These are phyloP conservation scores for Daldinia eschscholtzii DNA, from an alignment of 2,329 filamentous ascomycete genomes.

Conservation along the genomic window DNA sequence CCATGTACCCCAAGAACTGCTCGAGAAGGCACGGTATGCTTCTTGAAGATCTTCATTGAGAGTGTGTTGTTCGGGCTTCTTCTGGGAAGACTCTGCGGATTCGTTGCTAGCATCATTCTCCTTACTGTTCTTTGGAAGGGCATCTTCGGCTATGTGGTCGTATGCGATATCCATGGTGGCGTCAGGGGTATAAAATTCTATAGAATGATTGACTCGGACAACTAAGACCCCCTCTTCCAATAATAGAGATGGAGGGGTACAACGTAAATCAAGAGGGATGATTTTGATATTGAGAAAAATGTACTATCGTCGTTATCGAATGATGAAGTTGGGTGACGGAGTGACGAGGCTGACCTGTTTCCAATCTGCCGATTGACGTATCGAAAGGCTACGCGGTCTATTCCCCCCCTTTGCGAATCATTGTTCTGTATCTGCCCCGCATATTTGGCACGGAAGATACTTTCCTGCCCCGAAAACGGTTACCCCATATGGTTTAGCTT, in stretches of 20 bases:
- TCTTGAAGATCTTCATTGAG: constrained; percentile 93
- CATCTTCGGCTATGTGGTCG: constrained; percentile 93
- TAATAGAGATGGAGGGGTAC: constrained; percentile 29
- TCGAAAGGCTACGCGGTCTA: constrained; percentile 29
- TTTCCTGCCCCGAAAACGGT: not conserved
- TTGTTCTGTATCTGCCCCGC: constrained; percentile 21
- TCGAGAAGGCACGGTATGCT: constrained; percentile 92
- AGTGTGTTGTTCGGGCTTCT: constrained; percentile 60
- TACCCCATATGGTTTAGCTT: constrained; percentile 31
- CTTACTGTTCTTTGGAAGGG: constrained; percentile 69
- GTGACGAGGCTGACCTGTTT: constrained; percentile 49
- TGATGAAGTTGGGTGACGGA: constrained; percentile 32
- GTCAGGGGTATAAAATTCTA: constrained; percentile 39
- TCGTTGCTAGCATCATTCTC: constrained; percentile 21
- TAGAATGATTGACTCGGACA: constrained; percentile 13
- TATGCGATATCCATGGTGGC: constrained; percentile 91
- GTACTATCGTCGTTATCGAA: constrained; percentile 16
- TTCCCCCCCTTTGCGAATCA: not conserved
- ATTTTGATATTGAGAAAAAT: not conserved
- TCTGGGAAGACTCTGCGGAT: constrained; percentile 60
- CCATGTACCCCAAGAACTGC: constrained; percentile 89
- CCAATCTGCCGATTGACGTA: constrained; percentile 49
- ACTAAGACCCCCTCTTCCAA: constrained; percentile 33
- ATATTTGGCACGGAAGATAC: constrained; percentile 27
- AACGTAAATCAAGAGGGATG: constrained; percentile 27